Base-by-base conservation (phyloP, 768 basidiomycete species). In the Termitomyces sp. region DNA sequence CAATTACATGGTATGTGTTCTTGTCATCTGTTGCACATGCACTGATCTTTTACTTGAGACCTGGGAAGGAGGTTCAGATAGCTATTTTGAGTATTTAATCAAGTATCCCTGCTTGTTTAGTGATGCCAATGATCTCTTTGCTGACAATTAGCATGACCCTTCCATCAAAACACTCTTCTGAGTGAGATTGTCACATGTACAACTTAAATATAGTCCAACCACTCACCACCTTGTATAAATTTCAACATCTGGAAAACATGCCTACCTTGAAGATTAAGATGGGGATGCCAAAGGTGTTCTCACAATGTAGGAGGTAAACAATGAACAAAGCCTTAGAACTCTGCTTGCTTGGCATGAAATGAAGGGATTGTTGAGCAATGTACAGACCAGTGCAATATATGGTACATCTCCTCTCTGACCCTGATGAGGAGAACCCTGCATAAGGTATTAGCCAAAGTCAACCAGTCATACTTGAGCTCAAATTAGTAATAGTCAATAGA, bases 1-100 rank as follows among this genome's bases (percentile, higher is more conserved):
- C 36, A 78, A 74, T 10, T 86, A 85, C 60, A 79, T 88, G 58
- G 77, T 77, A 48, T 64, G 75, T 13, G 26, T 22, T 6, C 1
- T 42, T 10, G 4, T 42, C 33, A 18, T 5, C 14, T 26, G 18
- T 16, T 20, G 75, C 6, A 22, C 47, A 16, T 57, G 61, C 10
- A 14, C 26, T 55, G 50, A 32, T 36, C 26, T 46, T 6, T 40
- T 24, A 30, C 1, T 35, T 16, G 49, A 79, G 78, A 73, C 77
- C 4, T 81, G 88, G 88, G 81, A 85, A 33, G 90, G 83, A 54
- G 87, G 86, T 35, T 84, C 82, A 0, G 89, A 90, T 69, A 88
- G 86, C 57, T 91, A 84, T 71, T 85, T 87, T 58, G 89, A 91
- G 67, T 90, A 90, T 64, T 74, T 89, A 58, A 83, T 89, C 75